Base-by-base conservation (phyloP, 2,329 filamentous ascomycete species). In the Balansia obtecta region DNA sequence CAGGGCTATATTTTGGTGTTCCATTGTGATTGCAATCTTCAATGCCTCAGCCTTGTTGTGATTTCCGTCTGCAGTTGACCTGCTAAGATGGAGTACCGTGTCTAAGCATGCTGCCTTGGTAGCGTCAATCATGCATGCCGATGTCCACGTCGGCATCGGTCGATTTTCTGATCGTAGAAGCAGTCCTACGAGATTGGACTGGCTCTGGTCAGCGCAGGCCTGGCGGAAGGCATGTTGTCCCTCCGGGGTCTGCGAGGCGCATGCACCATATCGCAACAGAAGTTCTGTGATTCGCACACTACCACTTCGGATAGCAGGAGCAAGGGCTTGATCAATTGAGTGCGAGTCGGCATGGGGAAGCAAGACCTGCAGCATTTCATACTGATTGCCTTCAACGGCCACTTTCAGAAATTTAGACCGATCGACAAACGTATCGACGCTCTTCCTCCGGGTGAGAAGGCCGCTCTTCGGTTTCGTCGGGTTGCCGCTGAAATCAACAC, bases 181-280 rank as follows among this genome's bases (percentile, higher is more conserved):
- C 18, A 76, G 65, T 11, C 66, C 68, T 15, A 80, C 61, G 42
- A 80, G 58, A 3, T 71, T 69, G 1, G 71, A 62, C 38, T 72
- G 65, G 3, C 68, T 69, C 6, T 72, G 74, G 8, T 67, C 58
- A 13, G 64, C 64, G 56, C 77, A 80, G 5, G 73, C 62, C 22
- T 74, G 68, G 16, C 73, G 71, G 53, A 81, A 80, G 8, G 72
- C 74, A 48, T 77, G 72, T 51, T 74, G 73, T 1, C 71, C 74
- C 15, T 76, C 74, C 0, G 69, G 64, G 0, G 70, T 72, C 50
- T 75, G 69, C 0, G 68, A 65, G 9, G 66, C 62, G 46, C 69
- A 73, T 15, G 76, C 77, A 5, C 77, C 77, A 46, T 78, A 74
- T 20, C 66, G 62, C 3, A 80, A 59, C 2, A 81, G 63, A 4